These are phyloP conservation scores for Eimeria zaria DNA, from an alignment of 169 alveolate genomes.

Conservation along the genomic window DNA sequence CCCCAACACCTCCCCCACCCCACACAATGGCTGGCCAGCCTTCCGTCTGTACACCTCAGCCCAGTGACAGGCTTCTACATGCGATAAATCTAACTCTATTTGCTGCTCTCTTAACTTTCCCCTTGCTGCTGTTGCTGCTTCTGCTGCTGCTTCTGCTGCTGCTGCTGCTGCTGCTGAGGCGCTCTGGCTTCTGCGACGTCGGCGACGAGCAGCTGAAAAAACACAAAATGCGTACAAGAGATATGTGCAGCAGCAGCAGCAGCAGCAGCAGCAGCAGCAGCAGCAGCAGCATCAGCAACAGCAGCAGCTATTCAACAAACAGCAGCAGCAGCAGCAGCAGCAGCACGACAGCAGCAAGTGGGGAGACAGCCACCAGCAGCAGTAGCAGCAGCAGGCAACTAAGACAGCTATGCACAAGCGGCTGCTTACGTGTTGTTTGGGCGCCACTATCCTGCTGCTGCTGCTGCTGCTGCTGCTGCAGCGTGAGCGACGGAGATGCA, in stretches of 20 bases:
- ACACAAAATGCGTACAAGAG: not conserved
- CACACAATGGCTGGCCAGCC: not conserved
- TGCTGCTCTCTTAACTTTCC: not conserved
- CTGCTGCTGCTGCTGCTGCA: too few species aligned
- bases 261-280: not conserved
- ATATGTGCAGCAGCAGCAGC: not conserved
- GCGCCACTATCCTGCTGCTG: too few species aligned
- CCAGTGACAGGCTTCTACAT: constrained; percentile 9
- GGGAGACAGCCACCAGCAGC: too few species aligned
- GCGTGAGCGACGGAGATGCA: too few species aligned
- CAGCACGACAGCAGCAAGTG: too few species aligned
- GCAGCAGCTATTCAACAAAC: too few species aligned
- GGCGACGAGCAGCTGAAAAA: not conserved
- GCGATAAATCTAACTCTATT: not conserved
- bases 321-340: too few species aligned
- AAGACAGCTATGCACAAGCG: too few species aligned
- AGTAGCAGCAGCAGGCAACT: too few species aligned
- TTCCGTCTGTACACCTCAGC: not conserved
- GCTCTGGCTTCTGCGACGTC: not conserved
- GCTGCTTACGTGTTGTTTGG: too few species aligned
- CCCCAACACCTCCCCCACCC: constrained; percentile 4
- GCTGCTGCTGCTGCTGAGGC: constrained; percentile 9
- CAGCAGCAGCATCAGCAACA: not conserved
- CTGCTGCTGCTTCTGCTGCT: not conserved
- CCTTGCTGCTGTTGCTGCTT: not conserved